phyloP scores from a whole-genome alignment of 495 filamentous ascomycete species.

The Neurospora sp. region DNA sequence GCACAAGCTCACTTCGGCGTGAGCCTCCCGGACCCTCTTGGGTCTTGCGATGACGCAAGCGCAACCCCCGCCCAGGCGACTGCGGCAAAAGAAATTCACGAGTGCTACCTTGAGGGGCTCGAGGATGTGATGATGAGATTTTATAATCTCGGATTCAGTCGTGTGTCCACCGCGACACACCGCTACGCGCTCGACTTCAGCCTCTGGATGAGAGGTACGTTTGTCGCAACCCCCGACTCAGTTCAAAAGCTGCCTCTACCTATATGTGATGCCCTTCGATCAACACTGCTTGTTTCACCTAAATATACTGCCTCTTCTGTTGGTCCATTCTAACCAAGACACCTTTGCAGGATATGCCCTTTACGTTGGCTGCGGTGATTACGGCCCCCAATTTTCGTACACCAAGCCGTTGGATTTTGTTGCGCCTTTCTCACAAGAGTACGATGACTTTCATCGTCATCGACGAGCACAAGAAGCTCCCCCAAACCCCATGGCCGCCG shows the following conservation, averaged over 20 bases:
- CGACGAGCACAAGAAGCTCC: no score
- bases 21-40: no score
- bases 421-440: neutral
- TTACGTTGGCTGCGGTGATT: neutral
- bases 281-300: neutral
- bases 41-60: no score
- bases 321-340: neutral
- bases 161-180: neutral
- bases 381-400: neutral
- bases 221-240: neutral
- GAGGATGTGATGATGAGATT: neutral
- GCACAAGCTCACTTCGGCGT: no score
- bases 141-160: neutral
- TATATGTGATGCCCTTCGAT: neutral
- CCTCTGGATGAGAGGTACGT: neutral
- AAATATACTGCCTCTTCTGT: neutral
- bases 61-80: no score
- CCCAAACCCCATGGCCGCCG: no score
- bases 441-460: no score
- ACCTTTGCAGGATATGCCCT: neutral
- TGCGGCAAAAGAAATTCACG: neutral
- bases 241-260: neutral
- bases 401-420: neutral
- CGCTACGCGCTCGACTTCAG: neutral
- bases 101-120: neutral